Evolutionary conservation across 768 basidiomycete species (phyloP), one percentile per base, ranked within the genome.

Genomic region (Coprinopsis strossmayeri): DNA sequence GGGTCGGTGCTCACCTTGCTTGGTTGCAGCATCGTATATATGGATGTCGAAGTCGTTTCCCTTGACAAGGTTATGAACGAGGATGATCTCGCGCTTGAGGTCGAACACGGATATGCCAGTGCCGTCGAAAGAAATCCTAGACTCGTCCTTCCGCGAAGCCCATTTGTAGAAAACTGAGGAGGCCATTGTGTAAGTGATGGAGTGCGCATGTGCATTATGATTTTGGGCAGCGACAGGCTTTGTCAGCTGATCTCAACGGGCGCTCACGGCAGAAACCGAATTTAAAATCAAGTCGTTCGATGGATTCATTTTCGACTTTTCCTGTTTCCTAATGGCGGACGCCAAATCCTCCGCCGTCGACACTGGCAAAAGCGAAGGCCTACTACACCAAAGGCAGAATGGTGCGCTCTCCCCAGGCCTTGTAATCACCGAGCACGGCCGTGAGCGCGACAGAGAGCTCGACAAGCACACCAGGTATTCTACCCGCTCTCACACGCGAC

Each of bases 71-170:
- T 87, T 92, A 64, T 97, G 97, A 64, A 88, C 88, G 61, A 95
- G 72, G 61, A 99, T 95, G 63, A 99, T 91, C 70, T 98, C 96
- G 75, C 86, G 90, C 73, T 99, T 99, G 68, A 99, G 75, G 70
- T 99, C 96, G 76, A 97, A 98, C 58, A 98, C 92, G 61, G 93
- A 93, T 63, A 99, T 98, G 54, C 92, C 91, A 57, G 95, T 97
- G 61, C 96, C 96, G 64, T 99, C 95, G 74, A 99, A 97, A 46
- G 91, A 85, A 66, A 99, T 84, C 63, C 92, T 77, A 50, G 92
- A 93, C 69, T 98, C 95, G 72, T 89, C 84, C 72, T 79, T 90
- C 65, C 91, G 86, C 57, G 92, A 92, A 66, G 84, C 90, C 84
- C 96, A 99, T 71, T 87, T 88, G 83, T 95, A 97, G 72, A 92